Percentiles rank a stretch among this genome's conserved stretches.
phyloP scores from a whole-genome alignment of 2,329 filamentous ascomycete species.

The Fusarium circinatum region DNA sequence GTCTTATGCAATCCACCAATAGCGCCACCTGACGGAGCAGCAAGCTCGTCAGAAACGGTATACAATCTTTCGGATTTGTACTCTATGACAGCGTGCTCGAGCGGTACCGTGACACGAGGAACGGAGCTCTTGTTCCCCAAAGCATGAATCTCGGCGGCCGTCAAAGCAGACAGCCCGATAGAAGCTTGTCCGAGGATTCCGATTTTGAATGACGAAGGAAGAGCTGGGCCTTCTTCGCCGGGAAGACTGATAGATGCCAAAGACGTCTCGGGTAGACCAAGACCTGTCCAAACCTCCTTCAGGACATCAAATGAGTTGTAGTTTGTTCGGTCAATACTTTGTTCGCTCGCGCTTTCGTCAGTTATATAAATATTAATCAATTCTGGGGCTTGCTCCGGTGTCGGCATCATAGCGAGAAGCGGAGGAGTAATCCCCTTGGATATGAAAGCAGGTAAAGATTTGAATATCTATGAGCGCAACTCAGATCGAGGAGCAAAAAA shows the following conservation, averaged over 20 bases:
- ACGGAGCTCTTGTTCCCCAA: conserved; percentile 42
- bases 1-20: conserved; percentile 64
- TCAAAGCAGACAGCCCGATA: conserved; percentile 61
- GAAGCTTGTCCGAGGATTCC: conserved; percentile 62
- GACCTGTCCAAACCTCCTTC: conserved; percentile 25
- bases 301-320: conserved; percentile 6
- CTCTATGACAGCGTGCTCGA: conserved; percentile 59
- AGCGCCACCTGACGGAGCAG: conserved; percentile 50
- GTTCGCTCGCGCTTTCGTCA: too few species aligned
- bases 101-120: conserved; percentile 54
- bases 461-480: fast-evolving
- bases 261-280: conserved; percentile 17
- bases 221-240: conserved; percentile 34
- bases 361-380: not conserved
- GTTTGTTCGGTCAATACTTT: not conserved
- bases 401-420: not conserved
- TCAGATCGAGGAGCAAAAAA: not conserved
- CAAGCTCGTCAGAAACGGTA: conserved; percentile 51
- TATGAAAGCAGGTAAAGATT: fast-evolving
- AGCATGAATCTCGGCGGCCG: conserved; percentile 58
- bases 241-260: conserved; percentile 28
- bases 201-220: conserved; percentile 65
- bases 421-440: not conserved
- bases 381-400: not conserved
- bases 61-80: conserved; percentile 65